These are phyloP conservation scores for Artemisia annua DNA, from an alignment of 129 eudicot genomes.

Conservation along the genomic window DNA sequence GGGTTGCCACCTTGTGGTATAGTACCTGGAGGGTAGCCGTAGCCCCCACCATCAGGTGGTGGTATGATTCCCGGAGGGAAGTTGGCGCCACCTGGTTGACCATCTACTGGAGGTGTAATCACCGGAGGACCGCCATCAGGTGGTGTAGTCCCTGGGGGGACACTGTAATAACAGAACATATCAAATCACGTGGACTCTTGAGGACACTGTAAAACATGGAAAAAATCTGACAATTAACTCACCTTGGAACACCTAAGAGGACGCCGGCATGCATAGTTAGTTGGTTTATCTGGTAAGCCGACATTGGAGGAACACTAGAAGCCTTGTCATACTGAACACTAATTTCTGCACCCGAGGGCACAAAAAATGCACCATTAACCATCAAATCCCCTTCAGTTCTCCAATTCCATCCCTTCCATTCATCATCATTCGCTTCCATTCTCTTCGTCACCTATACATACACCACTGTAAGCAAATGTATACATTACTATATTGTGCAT, in stretches of 20 bases:
- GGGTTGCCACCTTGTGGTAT: slow-evolving; percentile 15
- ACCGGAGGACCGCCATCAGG: slow-evolving; percentile 12
- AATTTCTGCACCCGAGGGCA: slow-evolving; percentile 77
- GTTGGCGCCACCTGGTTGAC: slow-evolving; percentile 4
- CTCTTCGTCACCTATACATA: slow-evolving; percentile 72
- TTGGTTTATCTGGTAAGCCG: slow-evolving; percentile 69
- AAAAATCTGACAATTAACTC: not conserved
- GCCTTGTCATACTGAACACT: slow-evolving; percentile 53
- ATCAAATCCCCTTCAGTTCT: slow-evolving; percentile 74
- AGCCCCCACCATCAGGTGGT: slow-evolving; percentile 12
- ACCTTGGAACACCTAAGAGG: slow-evolving; percentile 72
- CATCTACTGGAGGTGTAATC: slow-evolving; percentile 8
- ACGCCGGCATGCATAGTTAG: slow-evolving; percentile 82
- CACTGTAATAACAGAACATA: not conserved
- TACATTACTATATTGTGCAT: not conserved
- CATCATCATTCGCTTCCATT: slow-evolving; percentile 58
- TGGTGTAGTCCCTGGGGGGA: slow-evolving; percentile 21
- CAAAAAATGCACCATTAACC: slow-evolving; percentile 94
- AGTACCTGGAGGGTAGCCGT: slow-evolving; percentile 10
- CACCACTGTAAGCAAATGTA: not conserved
- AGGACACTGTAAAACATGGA: not conserved
- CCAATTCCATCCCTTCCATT: slow-evolving; percentile 92
- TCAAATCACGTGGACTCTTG: not conserved
- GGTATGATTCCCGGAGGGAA: slow-evolving; percentile 16
- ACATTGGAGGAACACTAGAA: slow-evolving; percentile 67